phyloP scores from a whole-genome alignment of 495 filamentous ascomycete genomes.

The Trichoderma erinaceum region DNA sequence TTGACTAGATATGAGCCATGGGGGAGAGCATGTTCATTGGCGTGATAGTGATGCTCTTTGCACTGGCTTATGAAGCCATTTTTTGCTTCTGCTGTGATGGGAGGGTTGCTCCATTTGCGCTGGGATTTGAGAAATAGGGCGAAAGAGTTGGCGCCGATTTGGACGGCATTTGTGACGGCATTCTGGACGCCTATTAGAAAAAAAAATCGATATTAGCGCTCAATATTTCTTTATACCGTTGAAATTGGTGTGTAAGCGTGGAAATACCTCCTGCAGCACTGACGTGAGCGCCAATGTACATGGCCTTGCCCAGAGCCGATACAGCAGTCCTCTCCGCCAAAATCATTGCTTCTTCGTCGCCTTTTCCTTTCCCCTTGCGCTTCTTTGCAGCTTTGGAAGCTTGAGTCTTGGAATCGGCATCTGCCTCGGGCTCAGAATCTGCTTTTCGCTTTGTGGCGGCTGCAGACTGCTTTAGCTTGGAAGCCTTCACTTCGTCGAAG shows the following conservation, averaged over 20 bases:
- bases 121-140: conserved; percentile 94
- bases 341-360: conserved; percentile 51
- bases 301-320: conserved; percentile 51
- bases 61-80: conserved; percentile 62
- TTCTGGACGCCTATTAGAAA: conserved; percentile 70
- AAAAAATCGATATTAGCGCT: conserved; percentile 17
- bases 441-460: conserved; percentile 4
- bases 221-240: neutral
- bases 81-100: conserved; percentile 58
- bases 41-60: conserved; percentile 65
- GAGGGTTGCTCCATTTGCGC: conserved; percentile 86
- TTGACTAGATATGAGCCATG: conserved; percentile 97
- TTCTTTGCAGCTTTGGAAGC: conserved; percentile 33
- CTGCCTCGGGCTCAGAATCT: conserved; percentile 1
- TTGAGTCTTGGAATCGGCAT: conserved; percentile 33
- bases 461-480: neutral
- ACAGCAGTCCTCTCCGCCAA: conserved; percentile 61
- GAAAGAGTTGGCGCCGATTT: conserved; percentile 87
- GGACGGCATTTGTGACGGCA: conserved; percentile 66
- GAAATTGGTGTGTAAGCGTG: neutral
- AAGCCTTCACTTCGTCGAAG: neutral
- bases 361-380: conserved; percentile 40
- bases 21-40: conserved; percentile 64
- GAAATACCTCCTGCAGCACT: conserved; percentile 72
- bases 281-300: conserved; percentile 90